A percentile compares a stretch with the other conserved stretches of the same genome.
These are phyloP conservation scores for Penicillium canariense DNA, from an alignment of 495 filamentous ascomycete species.

Conservation along the genomic window DNA sequence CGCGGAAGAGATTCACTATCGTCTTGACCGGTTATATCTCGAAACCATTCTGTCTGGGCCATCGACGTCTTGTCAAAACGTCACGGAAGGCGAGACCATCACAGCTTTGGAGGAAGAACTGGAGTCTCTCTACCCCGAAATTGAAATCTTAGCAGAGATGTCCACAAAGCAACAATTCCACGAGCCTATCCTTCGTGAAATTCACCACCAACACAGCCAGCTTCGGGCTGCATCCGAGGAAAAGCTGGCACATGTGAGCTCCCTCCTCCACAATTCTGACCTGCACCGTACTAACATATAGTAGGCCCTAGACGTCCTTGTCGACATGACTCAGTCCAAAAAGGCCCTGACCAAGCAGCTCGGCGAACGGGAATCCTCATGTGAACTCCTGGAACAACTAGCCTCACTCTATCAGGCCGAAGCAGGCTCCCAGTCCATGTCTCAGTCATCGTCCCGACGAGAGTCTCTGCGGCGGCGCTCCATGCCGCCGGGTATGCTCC, in stretches of 20 bases:
- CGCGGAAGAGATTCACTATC: constrained; percentile 41
- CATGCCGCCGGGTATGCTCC: constrained; percentile 17
- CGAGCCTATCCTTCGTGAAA: constrained; percentile 51
- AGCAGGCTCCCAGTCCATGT: constrained; percentile 21
- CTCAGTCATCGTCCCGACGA: constrained; percentile 27
- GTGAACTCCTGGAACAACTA: constrained; percentile 37
- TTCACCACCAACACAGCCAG: constrained; percentile 33
- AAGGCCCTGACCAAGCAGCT: constrained; percentile 30
- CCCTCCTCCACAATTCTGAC: not conserved
- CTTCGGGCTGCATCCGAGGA: constrained; percentile 31
- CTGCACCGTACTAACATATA: not conserved
- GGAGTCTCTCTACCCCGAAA: constrained; percentile 61
- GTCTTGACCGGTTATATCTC: constrained; percentile 46
- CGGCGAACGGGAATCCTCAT: constrained; percentile 35
- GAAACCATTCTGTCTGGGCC: constrained; percentile 24
- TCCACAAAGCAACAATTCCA: constrained; percentile 58
- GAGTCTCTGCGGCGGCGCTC: constrained; percentile 35
- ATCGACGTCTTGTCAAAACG: not conserved
- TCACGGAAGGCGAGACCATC: constrained; percentile 19
- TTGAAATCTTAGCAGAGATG: constrained; percentile 61
- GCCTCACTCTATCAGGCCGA: constrained; percentile 34
- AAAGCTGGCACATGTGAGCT: constrained; percentile 36
- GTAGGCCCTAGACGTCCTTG: constrained; percentile 34
- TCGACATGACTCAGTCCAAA: constrained; percentile 38
- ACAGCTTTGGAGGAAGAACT: constrained; percentile 54